Conservation (phyloP, 2,329 filamentous ascomycete species). For the Penicillium sp. region DNA sequence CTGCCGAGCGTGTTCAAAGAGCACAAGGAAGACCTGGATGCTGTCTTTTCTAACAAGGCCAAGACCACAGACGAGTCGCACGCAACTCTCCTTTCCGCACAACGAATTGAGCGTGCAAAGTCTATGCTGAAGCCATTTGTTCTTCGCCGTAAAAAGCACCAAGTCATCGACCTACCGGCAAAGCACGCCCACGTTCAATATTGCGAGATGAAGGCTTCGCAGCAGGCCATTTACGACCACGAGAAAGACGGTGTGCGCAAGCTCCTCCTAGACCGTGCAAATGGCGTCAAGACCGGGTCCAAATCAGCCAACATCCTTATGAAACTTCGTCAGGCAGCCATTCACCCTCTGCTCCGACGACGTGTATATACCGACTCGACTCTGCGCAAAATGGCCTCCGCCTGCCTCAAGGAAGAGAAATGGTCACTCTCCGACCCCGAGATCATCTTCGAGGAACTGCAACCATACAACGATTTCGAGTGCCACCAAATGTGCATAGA, state of each 20-base stretch:
- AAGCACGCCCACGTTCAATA: slow-evolving; percentile 80
- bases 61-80: slow-evolving; percentile 74
- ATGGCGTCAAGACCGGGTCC: slow-evolving; percentile 58
- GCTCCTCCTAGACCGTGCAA: slow-evolving; percentile 62
- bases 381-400: slow-evolving; percentile 76
- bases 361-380: slow-evolving; percentile 76
- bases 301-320: slow-evolving; percentile 74
- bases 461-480: slow-evolving; percentile 64
- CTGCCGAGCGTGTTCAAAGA: slow-evolving; percentile 81
- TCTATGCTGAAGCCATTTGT: slow-evolving; percentile 96
- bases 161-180: slow-evolving; percentile 82
- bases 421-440: slow-evolving; percentile 56
- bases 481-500: slow-evolving; percentile 62
- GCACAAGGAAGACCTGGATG: slow-evolving; percentile 76
- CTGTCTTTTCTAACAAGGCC: slow-evolving; percentile 90
- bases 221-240: slow-evolving; percentile 73
- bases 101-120: slow-evolving; percentile 83
- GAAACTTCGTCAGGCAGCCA: slow-evolving; percentile 87
- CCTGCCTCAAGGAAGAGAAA: slow-evolving; percentile 71
- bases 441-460: slow-evolving; percentile 59
- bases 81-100: slow-evolving; percentile 80
- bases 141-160: slow-evolving; percentile 87
- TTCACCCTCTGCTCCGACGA: slow-evolving; percentile 87
- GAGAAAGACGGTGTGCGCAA: slow-evolving; percentile 67
- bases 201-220: slow-evolving; percentile 75